These are phyloP conservation scores for Aegle marmelos DNA, from an alignment of 345 rosid species.

Conservation along the genomic window DNA sequence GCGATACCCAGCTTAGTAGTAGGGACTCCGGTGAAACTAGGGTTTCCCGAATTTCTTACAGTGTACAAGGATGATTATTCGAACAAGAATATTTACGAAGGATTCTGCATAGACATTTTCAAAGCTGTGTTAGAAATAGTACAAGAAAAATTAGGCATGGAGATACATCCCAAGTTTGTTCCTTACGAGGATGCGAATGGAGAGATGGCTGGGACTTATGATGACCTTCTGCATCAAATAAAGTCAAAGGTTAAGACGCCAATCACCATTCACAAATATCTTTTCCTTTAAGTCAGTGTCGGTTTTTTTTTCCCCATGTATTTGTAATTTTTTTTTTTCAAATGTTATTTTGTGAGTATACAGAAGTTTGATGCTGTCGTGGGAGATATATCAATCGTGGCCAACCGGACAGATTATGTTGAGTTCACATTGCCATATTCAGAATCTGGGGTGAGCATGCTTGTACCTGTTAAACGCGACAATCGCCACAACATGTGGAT, in stretches of 20 bases:
- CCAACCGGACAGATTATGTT: constrained; percentile 11
- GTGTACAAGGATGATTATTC: background rate
- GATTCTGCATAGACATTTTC: constrained; percentile 43
- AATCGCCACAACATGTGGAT: constrained; percentile 25
- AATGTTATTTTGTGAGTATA: background rate
- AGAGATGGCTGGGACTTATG: constrained; percentile 14
- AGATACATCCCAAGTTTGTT: constrained; percentile 12
- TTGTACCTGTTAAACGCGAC: constrained; percentile 20
- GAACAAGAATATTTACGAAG: background rate
- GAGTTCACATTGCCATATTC: constrained; percentile 45
- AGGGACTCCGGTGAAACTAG: constrained; percentile 33
- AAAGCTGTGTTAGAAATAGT: constrained; percentile 22
- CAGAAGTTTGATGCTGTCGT: constrained; percentile 24
- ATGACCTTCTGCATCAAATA: constrained; percentile 24
- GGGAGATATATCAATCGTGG: constrained; percentile 30
- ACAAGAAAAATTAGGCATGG: constrained; percentile 19
- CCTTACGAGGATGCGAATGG: constrained; percentile 14
- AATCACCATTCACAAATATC: background rate
- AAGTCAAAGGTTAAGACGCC: constrained; percentile 5
- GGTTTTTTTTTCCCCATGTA: too few relatives aligned
- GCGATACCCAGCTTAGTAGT: constrained; percentile 20
- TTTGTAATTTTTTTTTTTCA: too few relatives aligned
- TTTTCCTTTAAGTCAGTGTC: too few relatives aligned
- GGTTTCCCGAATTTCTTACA: constrained; percentile 32
- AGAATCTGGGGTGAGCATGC: constrained; percentile 33